A percentile compares a stretch with the other conserved stretches of the same genome.
Evolutionary conservation across 345 rosid species (phyloP).

Genomic region (Boechera retrofracta): DNA sequence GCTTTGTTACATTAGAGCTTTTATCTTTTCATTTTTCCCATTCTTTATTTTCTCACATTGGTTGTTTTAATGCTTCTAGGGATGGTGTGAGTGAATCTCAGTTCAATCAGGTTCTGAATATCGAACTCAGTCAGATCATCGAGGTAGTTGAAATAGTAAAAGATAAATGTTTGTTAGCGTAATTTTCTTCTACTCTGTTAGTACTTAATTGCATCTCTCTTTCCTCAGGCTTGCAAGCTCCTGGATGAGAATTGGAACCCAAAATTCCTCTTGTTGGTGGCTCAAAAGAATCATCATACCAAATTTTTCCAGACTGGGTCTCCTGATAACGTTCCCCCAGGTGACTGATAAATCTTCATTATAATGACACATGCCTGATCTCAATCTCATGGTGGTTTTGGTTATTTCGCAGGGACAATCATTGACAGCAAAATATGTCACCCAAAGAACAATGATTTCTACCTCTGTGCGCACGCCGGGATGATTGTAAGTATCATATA

Average conservation of each 20-base stretch:
- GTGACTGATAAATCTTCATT: conserved; percentile 44
- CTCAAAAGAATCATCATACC: conserved; percentile 93
- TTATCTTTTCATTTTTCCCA: background rate
- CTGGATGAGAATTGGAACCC: conserved; percentile 69
- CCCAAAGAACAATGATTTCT: conserved; percentile 47
- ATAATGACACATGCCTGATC: background rate
- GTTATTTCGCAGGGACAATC: conserved; percentile 40
- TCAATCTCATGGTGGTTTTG: conserved; percentile 12
- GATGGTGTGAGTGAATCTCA: conserved; percentile 97
- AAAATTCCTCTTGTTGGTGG: conserved; percentile 77
- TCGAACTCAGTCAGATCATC: conserved; percentile 80
- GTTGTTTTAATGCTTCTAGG: conserved; percentile 48
- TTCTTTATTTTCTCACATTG: conserved; percentile 10
- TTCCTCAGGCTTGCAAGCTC: conserved; percentile 71
- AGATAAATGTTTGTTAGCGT: background rate
- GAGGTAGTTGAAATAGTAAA: conserved; percentile 54
- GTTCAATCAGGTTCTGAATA: conserved; percentile 82
- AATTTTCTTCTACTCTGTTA: background rate
- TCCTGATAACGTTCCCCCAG: conserved; percentile 89
- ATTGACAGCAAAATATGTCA: conserved; percentile 46
- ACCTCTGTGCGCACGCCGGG: conserved; percentile 47
- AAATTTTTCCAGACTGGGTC: conserved; percentile 68
- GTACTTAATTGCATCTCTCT: conserved; percentile 19
- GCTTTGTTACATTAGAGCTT: conserved; percentile 2
- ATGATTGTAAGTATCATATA: conserved; percentile 44